phyloP scores from a whole-genome alignment of 2,329 filamentous ascomycete species.

The Ophiostoma sp. region DNA sequence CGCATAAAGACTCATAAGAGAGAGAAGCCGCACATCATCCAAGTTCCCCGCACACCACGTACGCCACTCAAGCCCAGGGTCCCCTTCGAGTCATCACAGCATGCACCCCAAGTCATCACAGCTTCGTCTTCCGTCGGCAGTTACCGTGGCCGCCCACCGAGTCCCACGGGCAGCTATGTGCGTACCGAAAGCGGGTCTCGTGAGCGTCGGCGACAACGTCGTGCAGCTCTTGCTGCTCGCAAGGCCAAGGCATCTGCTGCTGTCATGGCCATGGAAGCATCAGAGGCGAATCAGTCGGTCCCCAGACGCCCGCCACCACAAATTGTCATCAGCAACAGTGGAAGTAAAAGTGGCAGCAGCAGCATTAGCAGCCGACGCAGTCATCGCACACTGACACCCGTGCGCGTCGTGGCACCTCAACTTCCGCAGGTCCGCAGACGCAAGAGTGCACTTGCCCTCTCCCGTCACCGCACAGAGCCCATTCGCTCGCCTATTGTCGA shows the following conservation, averaged over 20 bases:
- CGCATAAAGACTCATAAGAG: not conserved
- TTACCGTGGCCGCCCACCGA: not conserved
- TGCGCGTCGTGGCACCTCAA: not conserved
- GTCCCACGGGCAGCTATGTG: conserved; percentile 20
- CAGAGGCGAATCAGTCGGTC: not conserved
- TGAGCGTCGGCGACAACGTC: not conserved
- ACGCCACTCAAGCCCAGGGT: not conserved
- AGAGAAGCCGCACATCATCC: not conserved
- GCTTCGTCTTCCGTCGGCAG: not conserved
- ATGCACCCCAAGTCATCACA: not conserved
- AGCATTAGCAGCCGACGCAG: not conserved
- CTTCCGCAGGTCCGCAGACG: not conserved
- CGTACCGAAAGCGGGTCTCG: conserved; percentile 14
- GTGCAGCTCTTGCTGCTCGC: not conserved
- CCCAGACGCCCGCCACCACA: not conserved
- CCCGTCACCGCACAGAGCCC: conserved; percentile 9
- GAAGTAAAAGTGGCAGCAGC: not conserved
- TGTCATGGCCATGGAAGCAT: not conserved
- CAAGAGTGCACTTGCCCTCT: not conserved
- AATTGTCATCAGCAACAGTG: not conserved
- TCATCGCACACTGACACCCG: not conserved
- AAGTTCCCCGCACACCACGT: not conserved
- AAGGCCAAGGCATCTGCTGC: not conserved
- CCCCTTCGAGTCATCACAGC: not conserved
- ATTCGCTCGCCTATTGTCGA: conserved; percentile 7